Percentiles rank a stretch among this genome's conserved stretches.
phyloP scores from a whole-genome alignment of 345 rosid genomes.

The Salix arbutifolia region DNA sequence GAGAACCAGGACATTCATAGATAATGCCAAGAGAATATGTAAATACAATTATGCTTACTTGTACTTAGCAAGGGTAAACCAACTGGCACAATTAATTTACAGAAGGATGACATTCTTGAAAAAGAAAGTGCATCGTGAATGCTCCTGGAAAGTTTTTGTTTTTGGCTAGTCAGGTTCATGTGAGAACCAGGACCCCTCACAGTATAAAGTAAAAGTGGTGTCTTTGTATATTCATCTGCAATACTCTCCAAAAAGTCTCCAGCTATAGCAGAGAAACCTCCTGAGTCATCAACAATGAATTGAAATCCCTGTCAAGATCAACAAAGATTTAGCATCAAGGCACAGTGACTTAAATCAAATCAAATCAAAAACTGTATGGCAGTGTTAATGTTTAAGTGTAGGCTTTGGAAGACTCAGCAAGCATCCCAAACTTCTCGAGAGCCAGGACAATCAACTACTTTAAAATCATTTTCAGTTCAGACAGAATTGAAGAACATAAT shows the following conservation, averaged over 20 bases:
- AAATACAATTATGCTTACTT: slow-evolving; percentile 44
- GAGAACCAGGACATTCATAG: no score
- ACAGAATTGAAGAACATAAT: neutral
- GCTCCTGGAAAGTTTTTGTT: slow-evolving; percentile 47
- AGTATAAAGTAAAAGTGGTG: slow-evolving; percentile 70
- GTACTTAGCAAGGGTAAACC: slow-evolving; percentile 69
- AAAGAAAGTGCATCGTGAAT: slow-evolving; percentile 86
- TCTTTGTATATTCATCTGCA: slow-evolving; percentile 71
- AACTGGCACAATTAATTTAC: slow-evolving; percentile 70
- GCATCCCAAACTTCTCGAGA: neutral
- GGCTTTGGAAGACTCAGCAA: neutral
- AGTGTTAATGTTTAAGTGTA: neutral
- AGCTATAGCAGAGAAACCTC: slow-evolving; percentile 83
- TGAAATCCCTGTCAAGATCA: slow-evolving; percentile 67
- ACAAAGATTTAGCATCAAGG: slow-evolving; percentile 15
- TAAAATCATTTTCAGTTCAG: neutral
- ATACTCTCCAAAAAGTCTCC: slow-evolving; percentile 72
- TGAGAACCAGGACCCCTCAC: slow-evolving; percentile 54
- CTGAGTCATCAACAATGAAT: slow-evolving; percentile 80
- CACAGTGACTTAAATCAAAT: neutral
- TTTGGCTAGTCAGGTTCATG: slow-evolving; percentile 37
- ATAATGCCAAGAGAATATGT: slow-evolving; percentile 2
- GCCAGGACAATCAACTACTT: neutral
- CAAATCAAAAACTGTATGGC: neutral
- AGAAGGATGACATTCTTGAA: slow-evolving; percentile 60